Evolutionary conservation across 257 asterid species (phyloP), one percentile per base, ranked within the genome.

Genomic region (Buddleja alternifolia): DNA sequence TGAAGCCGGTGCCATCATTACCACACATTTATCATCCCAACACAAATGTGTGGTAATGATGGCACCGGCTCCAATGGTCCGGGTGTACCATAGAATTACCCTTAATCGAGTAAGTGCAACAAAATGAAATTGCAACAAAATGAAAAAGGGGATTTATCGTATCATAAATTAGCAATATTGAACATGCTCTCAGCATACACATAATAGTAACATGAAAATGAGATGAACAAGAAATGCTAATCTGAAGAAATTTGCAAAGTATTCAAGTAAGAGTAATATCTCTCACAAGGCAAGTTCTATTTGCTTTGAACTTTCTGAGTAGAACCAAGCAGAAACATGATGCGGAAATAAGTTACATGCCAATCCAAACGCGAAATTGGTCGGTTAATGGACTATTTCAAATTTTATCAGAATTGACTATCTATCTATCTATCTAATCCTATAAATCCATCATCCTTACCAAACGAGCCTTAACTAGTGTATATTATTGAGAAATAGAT

Each of bases 271-370:
- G 36, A 62, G 15, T 25, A 32, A 36, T 10, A 25, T 63, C 10
- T 44, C 44, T 42, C 63, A 67, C 75, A 32, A 61, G 39, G 46
- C 5, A 50, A 19, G 55, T 71, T 17, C 19, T 36, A 29, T 41
- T 46, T 21, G 57, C 60, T n/a, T 42, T 41, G 36, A 60, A 25
- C 36, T 36, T 60, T 47, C 36, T 48, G 32, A 61, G 20, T 36
- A 48, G 42, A 37, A 48, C 17, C 45, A 10, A 48, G 40, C 50
- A 44, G 11, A 52, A 46, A 24, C 23, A 40, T 10, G 50, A 39
- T 17, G 20, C 5, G 36, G 39, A 11, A 39, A 32, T 16, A 61
- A 36, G 41, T 21, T n/a, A n/a, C n/a, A n/a, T n/a, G n/a, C n/a
- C n/a, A n/a, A n/a, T n/a, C n/a, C n/a, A n/a, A n/a, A n/a, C n/a